Percentiles rank a stretch among this genome's conserved stretches.
phyloP scores from a whole-genome alignment of 768 basidiomycete species.

The Suillus subalutaceus region DNA sequence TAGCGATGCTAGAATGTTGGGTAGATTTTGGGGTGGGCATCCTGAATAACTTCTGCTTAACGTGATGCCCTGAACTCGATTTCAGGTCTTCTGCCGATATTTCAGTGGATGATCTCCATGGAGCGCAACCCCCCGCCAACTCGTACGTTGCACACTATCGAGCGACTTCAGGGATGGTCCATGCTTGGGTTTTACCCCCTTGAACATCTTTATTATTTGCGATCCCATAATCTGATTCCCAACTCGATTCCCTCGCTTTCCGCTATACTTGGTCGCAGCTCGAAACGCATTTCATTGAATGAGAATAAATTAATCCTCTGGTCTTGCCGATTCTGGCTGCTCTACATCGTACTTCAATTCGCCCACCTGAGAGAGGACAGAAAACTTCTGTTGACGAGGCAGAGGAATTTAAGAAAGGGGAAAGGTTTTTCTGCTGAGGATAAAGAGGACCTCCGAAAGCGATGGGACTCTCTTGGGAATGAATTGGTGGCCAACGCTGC shows the following conservation, averaged over 20 bases:
- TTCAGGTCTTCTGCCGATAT: constrained; percentile 73
- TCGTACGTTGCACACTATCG: constrained; percentile 69
- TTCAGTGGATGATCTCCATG: constrained; percentile 78
- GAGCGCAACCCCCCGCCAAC: constrained; percentile 76
- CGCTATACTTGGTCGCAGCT: constrained; percentile 44
- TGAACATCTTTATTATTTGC: constrained; percentile 74
- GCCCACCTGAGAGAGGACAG: constrained; percentile 71
- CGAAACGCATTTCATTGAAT: constrained; percentile 48
- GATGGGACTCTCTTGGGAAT: constrained; percentile 71
- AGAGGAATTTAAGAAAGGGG: constrained; percentile 58
- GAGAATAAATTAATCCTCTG: constrained; percentile 56
- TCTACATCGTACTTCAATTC: constrained; percentile 78
- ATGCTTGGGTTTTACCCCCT: constrained; percentile 83
- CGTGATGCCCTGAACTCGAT: neutral
- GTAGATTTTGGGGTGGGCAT: constrained; percentile 78
- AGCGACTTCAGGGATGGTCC: constrained; percentile 72
- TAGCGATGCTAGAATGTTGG: constrained; percentile 71
- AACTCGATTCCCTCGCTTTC: constrained; percentile 49
- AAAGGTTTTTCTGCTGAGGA: constrained; percentile 57
- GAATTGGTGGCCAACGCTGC: constrained; percentile 73
- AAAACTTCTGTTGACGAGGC: constrained; percentile 55
- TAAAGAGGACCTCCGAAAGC: constrained; percentile 54
- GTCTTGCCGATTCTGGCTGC: constrained; percentile 83
- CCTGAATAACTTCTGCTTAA: neutral
- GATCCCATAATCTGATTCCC: constrained; percentile 63